Conservation (phyloP, 2,329 filamentous ascomycete species). For the Fusarium ramigenum region DNA sequence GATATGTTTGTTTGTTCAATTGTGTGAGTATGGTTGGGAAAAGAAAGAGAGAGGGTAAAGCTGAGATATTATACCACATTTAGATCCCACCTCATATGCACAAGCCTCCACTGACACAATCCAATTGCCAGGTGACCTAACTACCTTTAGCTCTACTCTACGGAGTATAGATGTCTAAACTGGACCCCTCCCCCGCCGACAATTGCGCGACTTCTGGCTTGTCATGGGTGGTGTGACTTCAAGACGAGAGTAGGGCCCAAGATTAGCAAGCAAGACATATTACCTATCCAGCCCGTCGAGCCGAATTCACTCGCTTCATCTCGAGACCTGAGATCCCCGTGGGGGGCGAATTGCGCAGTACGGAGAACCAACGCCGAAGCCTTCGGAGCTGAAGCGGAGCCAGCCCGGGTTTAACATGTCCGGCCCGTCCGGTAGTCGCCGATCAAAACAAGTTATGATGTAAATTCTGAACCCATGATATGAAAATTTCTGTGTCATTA, state of each 20-base stretch:
- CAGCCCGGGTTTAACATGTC: conserved; percentile 14
- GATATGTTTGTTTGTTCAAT: not conserved
- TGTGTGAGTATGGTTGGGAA: not conserved
- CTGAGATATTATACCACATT: conserved; percentile 39
- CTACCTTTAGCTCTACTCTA: not conserved
- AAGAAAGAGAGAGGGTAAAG: conserved; percentile 18
- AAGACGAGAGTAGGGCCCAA: not conserved
- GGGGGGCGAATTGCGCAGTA: not conserved
- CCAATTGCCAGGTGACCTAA: conserved; percentile 25
- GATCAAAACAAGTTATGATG: conserved; percentile 1
- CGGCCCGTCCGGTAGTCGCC: conserved; percentile 26
- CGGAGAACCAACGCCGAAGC: conserved; percentile 31
- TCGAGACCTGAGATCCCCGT: not conserved
- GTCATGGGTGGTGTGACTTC: conserved; percentile 38
- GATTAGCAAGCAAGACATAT: not conserved
- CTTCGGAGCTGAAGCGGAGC: conserved; percentile 37
- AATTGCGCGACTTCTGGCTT: conserved; percentile 28
- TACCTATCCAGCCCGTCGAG: not conserved
- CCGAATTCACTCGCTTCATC: not conserved
- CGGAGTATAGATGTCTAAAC: not conserved
- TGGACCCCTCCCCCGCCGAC: conserved; percentile 9
- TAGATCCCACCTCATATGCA: conserved; percentile 29
- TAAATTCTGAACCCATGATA: not conserved
- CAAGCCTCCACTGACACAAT: conserved; percentile 29
- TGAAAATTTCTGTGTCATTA: not conserved